Evolutionary conservation across 352 stramenopile genomes (phyloP).

Genomic region (Globisporangium cystogenes): DNA sequence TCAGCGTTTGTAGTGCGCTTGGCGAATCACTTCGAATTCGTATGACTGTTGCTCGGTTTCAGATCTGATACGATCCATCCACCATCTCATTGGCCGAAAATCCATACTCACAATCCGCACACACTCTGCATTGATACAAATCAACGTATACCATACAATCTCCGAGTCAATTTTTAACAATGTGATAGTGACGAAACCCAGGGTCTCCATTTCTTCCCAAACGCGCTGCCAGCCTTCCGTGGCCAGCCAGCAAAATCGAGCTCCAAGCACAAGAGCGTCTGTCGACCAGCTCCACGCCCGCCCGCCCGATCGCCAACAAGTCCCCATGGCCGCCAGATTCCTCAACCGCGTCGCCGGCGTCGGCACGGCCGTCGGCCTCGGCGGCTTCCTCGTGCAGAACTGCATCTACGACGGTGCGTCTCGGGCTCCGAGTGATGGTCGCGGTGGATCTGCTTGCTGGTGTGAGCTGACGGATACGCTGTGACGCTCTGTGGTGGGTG

Average conservation of each 20-base stretch:
- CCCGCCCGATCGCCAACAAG: slow-evolving; percentile 8
- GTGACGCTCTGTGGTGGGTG: not conserved
- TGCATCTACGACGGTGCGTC: slow-evolving; percentile 80
- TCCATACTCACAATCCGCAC: not conserved
- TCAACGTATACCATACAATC: not conserved
- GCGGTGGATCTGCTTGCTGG: not conserved
- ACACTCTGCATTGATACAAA: not conserved
- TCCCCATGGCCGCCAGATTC: slow-evolving; percentile 59
- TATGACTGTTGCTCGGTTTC: not conserved
- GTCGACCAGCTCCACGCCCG: too few relatives aligned
- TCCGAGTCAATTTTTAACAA: not conserved
- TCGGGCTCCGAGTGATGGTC: not conserved
- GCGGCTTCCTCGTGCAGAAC: slow-evolving; percentile 64
- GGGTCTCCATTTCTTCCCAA: not conserved
- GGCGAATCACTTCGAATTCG: not conserved
- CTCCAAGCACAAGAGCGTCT: not conserved
- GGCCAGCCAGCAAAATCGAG: not conserved
- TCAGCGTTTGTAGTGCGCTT: too few relatives aligned
- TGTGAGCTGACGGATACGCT: too few relatives aligned
- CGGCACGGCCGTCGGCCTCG: slow-evolving; percentile 54
- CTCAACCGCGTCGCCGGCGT: slow-evolving; percentile 65
- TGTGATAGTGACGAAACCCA: not conserved
- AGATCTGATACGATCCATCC: not conserved
- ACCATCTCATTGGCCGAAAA: not conserved
- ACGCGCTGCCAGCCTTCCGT: not conserved